Base-by-base conservation (phyloP, 176 grass and related monocot genomes). In the Eleusine indica region DNA sequence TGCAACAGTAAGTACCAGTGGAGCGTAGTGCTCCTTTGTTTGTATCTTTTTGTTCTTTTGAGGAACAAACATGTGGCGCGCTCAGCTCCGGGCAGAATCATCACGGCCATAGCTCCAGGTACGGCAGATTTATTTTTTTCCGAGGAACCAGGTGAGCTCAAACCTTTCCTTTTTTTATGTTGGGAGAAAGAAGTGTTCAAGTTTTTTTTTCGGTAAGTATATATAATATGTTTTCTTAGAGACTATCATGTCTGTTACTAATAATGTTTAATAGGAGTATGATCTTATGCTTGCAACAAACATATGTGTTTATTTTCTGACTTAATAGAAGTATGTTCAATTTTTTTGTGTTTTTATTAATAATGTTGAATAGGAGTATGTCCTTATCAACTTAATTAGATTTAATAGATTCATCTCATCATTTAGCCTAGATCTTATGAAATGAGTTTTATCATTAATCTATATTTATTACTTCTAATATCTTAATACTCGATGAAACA, bases 1-100 rank as follows among this genome's bases (percentile, higher is more conserved):
- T 52, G 11, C 49, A 16, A 16, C 49, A 14, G 13, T 14, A 52
- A 52, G 49, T 4, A 52, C 49, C 13, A 52, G 14, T 16, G 49
- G 49, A 16, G 13, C 49, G 49, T 52, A 16, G 3, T 16, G 9
- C 51, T 17, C 14, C 40, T 57, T 81, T 87, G 71, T 87, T 76
- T 82, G 30, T 41, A 51, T 75, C 71, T 61, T 87, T 87, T 61
- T 87, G 78, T 87, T 87, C 78, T 87, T 82, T 87, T 62, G 63
- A 76, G 48, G 60, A 7, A 38, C 3, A 54, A 70, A 38, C 22
- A 73, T 53, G 76, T 39, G 70, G 56, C 35, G 48, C 57, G 41
- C 64, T 35, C 60, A 15, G 60, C 32, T 16, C 70, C 22, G 62
- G 18, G 35, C 66, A 70, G 41, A 78, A 78, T 39, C 83, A 85